Evolutionary conservation across 139 green algal genomes (phyloP), one percentile per base, ranked within the genome.

Genomic region (Edaphochlamys debaryana): DNA sequence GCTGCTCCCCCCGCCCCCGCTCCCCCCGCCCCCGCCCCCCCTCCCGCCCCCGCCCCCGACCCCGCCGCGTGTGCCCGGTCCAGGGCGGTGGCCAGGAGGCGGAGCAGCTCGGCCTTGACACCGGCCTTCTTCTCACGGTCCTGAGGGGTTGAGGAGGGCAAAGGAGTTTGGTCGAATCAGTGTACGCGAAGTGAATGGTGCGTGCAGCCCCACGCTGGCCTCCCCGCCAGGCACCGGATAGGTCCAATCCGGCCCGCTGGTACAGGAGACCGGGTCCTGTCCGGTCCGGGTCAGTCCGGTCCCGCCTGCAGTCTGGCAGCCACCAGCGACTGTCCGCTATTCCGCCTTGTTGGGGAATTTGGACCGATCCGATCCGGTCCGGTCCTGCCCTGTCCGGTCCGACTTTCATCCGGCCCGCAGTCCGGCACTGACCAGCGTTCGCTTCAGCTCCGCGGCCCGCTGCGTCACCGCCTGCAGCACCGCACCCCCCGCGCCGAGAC

Each of bases 81-180:
- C 56, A 80, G 34, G 1, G 67, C 15, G 15, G 52, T 11, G 3
- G 73, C 73, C 37, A 80, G 34, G 38, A 80, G 58, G 30, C 38
- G 32, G 29, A 80, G 73, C 37, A 80, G 73, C 73, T 69, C 73
- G 17, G 73, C 36, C 0, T 29, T 15, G 7, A 69, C 73, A 2
- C 56, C 56, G 9, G 73, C 73, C 56, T n/a, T 42, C 73, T 69
- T 69, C 30, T 80, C 58, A 19, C 54, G 73, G 37, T 38, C 36
- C 56, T 69, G 56, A 37, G 25, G 2, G 22, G 3, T 3, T 3
- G 67, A 36, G 22, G 38, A 38, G 38, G 2, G 17, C 3, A 54
- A 15, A 38, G 17, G 42, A 11, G 37, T 11, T 20, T 4, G 36
- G 67, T 38, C 15, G 22, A 34, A 34, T 29, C 17, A 25, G 52